These are phyloP conservation scores for Lunasporangiospora selenospora DNA, from an alignment of 192 early-diverging fungal species.

Conservation along the genomic window DNA sequence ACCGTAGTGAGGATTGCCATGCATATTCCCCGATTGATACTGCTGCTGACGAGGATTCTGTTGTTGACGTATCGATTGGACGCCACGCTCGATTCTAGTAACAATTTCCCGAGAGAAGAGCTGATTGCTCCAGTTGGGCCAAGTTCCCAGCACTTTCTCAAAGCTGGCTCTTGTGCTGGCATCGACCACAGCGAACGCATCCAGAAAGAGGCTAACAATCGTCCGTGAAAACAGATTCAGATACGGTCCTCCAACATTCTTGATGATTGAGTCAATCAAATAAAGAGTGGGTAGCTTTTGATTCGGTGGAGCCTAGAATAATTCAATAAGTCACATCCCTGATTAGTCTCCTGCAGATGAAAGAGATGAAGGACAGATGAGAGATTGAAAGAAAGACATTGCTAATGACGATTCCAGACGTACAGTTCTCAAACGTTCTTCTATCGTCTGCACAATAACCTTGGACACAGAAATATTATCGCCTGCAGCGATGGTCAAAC, in stretches of 20 bases:
- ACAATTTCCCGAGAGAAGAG: conserved; percentile 66
- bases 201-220: conserved; percentile 76
- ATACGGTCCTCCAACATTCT: conserved; percentile 89
- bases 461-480: conserved; percentile 70
- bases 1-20: conserved; percentile 69
- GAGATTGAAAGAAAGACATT: neutral
- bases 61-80: conserved; percentile 48
- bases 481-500: conserved; percentile 85
- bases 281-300: conserved; percentile 91
- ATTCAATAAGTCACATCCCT: neutral
- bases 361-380: neutral
- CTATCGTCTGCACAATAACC: conserved; percentile 81
- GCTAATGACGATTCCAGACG: conserved; percentile 10
- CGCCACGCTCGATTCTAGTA: conserved; percentile 54
- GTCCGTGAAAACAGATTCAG: conserved; percentile 72
- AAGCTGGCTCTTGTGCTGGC: conserved; percentile 69
- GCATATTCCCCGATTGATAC: conserved; percentile 41
- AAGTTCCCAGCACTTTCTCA: conserved; percentile 80
- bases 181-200: conserved; percentile 78
- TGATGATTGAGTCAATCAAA: conserved; percentile 95
- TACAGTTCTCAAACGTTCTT: conserved; percentile 58
- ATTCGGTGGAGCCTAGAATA: conserved; percentile 65
- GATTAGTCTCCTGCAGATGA: neutral
- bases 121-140: conserved; percentile 68
- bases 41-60: conserved; percentile 10